Percentiles rank a stretch among this genome's conserved stretches.
These are phyloP conservation scores for Pestalotiopsis sp. DNA, from an alignment of 2,329 filamentous ascomycete species.

Conservation along the genomic window DNA sequence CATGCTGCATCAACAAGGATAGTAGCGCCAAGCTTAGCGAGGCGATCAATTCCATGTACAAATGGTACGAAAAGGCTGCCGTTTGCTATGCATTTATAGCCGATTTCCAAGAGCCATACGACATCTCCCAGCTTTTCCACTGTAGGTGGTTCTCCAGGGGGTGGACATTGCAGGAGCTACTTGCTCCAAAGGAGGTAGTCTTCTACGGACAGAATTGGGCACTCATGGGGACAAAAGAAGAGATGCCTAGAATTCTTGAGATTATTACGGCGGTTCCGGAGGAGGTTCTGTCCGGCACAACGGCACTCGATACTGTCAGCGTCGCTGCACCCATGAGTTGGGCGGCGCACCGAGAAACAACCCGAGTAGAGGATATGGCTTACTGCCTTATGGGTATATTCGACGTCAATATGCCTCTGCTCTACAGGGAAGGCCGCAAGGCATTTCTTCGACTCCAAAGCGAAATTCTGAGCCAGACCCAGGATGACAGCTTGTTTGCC, in stretches of 20 bases:
- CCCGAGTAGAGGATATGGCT: conserved; percentile 27
- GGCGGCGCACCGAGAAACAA: conserved; percentile 28
- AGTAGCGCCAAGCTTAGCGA: neutral
- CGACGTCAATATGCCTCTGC: conserved; percentile 31
- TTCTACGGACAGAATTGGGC: neutral
- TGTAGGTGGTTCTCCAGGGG: conserved; percentile 8
- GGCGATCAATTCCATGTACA: neutral
- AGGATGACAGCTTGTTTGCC: neutral
- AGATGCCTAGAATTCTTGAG: too few relatives aligned
- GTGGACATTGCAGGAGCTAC: conserved; percentile 11
- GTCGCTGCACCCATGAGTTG: conserved; percentile 18
- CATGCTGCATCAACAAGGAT: neutral
- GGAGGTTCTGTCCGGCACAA: neutral
- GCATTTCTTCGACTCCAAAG: conserved; percentile 31
- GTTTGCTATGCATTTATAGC: neutral
- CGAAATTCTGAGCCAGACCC: conserved; percentile 24
- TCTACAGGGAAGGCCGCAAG: conserved; percentile 32
- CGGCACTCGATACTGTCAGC: too few relatives aligned
- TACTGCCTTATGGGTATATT: conserved; percentile 36
- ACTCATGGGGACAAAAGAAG: neutral
- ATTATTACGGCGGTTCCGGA: neutral
- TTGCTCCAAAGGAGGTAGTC: neutral
- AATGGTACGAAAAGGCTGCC: neutral
- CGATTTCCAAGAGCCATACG: neutral
- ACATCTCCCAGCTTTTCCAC: neutral